Percentiles rank a stretch among this genome's conserved stretches.
Conservation (phyloP, 2,329 filamentous ascomycete genomes). For the Apiospora marii region DNA sequence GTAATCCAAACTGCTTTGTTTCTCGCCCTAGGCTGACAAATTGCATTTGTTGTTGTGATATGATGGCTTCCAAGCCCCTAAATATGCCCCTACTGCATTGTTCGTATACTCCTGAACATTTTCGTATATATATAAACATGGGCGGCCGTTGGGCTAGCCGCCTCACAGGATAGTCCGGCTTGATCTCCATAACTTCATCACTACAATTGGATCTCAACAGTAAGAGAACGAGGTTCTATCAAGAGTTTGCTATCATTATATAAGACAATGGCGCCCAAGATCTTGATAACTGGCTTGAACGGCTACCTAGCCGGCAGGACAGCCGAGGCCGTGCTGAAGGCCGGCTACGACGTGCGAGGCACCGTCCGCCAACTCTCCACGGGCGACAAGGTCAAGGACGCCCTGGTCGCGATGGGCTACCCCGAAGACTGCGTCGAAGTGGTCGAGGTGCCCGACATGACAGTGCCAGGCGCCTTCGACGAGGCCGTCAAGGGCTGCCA, state of each 20-base stretch:
- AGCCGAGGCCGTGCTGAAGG: slow-evolving; percentile 35
- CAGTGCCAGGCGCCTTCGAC: slow-evolving; percentile 34
- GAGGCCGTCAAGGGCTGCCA: slow-evolving; percentile 38
- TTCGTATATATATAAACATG: background rate
- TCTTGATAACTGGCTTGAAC: slow-evolving; percentile 42
- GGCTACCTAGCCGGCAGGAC: slow-evolving; percentile 41
- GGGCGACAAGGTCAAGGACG: slow-evolving; percentile 37
- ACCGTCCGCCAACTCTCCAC: slow-evolving; percentile 37
- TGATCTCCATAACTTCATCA: background rate
- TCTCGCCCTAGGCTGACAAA: background rate
- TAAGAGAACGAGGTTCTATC: background rate
- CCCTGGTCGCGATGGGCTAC: slow-evolving; percentile 35
- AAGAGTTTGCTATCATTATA: background rate
- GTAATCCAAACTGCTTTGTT: background rate
- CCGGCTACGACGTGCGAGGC: slow-evolving; percentile 39
- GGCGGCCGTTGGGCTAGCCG: background rate
- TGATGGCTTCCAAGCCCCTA: background rate
- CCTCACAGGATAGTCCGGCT: background rate
- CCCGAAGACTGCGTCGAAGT: slow-evolving; percentile 34
- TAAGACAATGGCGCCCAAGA: slow-evolving; percentile 25
- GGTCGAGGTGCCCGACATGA: slow-evolving; percentile 37
- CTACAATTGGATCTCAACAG: too few relatives aligned
- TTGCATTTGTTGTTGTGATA: background rate
- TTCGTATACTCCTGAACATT: background rate
- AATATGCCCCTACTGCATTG: background rate